Conservation (phyloP, 192 early-diverging fungal genomes). For the Diversispora eburnea region DNA sequence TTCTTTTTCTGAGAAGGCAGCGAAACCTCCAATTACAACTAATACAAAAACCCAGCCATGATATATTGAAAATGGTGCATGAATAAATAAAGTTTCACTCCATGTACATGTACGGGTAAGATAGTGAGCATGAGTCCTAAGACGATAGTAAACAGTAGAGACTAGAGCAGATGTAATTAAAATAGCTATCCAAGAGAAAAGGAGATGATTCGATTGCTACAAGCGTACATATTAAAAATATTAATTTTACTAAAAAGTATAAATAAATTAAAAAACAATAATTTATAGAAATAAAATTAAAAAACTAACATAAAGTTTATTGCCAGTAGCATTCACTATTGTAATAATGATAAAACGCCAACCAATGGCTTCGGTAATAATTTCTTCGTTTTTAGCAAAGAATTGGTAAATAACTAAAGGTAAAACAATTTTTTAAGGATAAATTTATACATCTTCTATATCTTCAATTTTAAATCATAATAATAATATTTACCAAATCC, state of each 20-base stretch:
- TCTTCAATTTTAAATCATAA: not conserved
- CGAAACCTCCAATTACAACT: constrained; percentile 56
- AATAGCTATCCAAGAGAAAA: no score
- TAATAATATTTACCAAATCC: constrained; percentile 43
- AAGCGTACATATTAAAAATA: no score
- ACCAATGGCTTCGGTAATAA: constrained; percentile 53
- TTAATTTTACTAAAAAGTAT: no score
- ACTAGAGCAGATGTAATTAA: no score
- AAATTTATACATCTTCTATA: not conserved
- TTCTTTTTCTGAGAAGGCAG: constrained; percentile 46
- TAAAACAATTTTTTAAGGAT: not conserved
- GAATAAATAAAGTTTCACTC: constrained; percentile 48
- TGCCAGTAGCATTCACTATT: constrained; percentile 54
- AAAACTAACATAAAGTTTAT: constrained; percentile 53
- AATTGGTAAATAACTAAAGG: constrained; percentile 52
- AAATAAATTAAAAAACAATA: not conserved
- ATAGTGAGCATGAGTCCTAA: constrained; percentile 13
- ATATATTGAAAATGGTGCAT: constrained; percentile 65
- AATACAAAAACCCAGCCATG: constrained; percentile 62
- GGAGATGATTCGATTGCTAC: no score
- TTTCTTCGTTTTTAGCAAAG: constrained; percentile 50
- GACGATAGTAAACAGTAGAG: no score
- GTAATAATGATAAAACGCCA: constrained; percentile 61
- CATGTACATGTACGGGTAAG: constrained; percentile 32
- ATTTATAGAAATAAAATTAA: not conserved